Evolutionary conservation across 345 rosid genomes (phyloP), one percentile per base, ranked within the genome.

Genomic region (Populus ilicifolia): DNA sequence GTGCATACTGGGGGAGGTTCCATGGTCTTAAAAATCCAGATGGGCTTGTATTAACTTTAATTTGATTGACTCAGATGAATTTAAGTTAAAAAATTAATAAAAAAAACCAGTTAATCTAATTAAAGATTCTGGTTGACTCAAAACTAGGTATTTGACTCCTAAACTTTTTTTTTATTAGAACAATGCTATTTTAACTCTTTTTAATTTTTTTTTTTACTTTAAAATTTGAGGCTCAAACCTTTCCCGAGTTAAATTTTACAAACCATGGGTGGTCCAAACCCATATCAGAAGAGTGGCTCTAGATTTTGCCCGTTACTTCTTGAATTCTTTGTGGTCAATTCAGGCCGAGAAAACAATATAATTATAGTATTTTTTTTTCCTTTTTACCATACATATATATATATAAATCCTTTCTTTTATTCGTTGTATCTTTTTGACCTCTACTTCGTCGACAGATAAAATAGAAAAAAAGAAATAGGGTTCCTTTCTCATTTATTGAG

Each of bases 11-110:
- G 3, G 50, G 5, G 7, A 1, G 21, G 3, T 18, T 17, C 1
- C 2, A 39, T 39, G 10, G 2, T 39, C 2, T 2, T 7, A 41
- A 2, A 41, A 41, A 10, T 41, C 46, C 0, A 0, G 0, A 41
- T 1, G 0, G 14, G 0, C 14, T 41, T 41, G 8, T 38, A 9
- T 41, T 41, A 13, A 41, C 2, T 2, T 41, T 2, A 41, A 10
- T 3, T 3, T 33, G 5, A 3, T 33, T 3, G 4, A 33, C 5
- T 33, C 0, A 2, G 33, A 30, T 30, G 3, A 30, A 3, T 30
- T 30, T 30, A 0, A 3, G 33, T 30, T 2, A 30, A 30, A 30
- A 30, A 2, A 2, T 27, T 27, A 30, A 30, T 27, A 30, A 30
- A 30, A 30, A 30, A 30, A 30, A 2, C 33, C 33, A 30, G 3